Percentiles rank a stretch among this genome's conserved stretches.
Conservation (phyloP, 2,329 filamentous ascomycete species). For the Ceratocystis lukuohia region DNA sequence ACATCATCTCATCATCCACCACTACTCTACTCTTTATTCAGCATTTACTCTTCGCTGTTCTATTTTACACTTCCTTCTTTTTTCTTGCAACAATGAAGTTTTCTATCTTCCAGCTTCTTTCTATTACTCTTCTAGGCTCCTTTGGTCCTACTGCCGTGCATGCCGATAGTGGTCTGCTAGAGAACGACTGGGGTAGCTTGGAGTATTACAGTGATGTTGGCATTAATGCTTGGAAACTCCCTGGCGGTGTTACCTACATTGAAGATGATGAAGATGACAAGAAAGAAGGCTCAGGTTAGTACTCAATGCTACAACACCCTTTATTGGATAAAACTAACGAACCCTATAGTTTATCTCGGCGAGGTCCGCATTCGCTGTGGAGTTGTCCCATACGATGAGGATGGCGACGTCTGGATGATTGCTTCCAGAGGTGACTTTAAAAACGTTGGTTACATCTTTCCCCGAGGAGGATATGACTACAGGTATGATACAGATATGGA, state of each 20-base stretch:
- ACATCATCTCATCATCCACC: not conserved
- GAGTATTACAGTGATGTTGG: not conserved
- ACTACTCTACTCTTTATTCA: not conserved
- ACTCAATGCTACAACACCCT: not conserved
- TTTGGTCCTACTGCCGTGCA: not conserved
- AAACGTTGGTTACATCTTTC: not conserved
- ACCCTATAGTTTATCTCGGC: not conserved
- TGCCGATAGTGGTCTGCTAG: not conserved
- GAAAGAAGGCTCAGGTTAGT: not conserved
- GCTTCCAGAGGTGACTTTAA: not conserved
- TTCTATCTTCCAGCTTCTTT: not conserved
- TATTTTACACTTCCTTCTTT: not conserved
- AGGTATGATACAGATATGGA: not conserved
- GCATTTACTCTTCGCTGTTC: not conserved
- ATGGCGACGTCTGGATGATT: not conserved
- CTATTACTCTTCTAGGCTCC: not conserved
- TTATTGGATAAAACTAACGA: not conserved
- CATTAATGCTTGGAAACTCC: not conserved
- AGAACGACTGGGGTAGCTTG: not conserved
- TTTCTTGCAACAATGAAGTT: not conserved
- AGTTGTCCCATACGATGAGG: not conserved
- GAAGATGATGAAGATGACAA: accelerated
- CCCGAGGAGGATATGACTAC: not conserved
- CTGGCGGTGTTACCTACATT: not conserved
- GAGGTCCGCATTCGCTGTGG: not conserved